These are phyloP conservation scores for Adenanthera pavonina DNA, from an alignment of 306 rosid species.

Conservation along the genomic window DNA sequence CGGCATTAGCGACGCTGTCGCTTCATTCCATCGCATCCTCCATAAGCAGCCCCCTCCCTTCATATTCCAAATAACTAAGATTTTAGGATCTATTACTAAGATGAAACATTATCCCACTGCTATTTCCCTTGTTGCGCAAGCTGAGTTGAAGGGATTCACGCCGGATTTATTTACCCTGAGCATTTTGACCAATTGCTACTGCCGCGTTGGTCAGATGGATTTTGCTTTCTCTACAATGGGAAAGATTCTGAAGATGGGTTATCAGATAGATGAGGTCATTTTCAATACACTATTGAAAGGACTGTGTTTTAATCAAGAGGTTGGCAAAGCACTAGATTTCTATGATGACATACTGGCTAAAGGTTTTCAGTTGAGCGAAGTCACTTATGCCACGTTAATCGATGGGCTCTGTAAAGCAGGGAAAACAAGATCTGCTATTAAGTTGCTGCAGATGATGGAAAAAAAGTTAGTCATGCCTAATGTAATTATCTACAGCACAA, in stretches of 20 bases:
- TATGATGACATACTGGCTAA: conserved; percentile 23
- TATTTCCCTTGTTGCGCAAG: conserved; percentile 30
- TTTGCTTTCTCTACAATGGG: conserved; percentile 43
- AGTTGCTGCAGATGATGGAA: conserved; percentile 37
- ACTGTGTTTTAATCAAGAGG: conserved; percentile 34
- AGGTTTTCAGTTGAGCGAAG: conserved; percentile 29
- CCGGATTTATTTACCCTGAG: conserved; percentile 37
- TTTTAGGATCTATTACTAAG: conserved; percentile 40
- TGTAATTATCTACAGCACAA: conserved; percentile 35
- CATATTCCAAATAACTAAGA: conserved; percentile 26
- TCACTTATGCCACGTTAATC: conserved; percentile 43
- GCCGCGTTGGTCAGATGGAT: conserved; percentile 42
- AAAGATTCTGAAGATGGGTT: conserved; percentile 41
- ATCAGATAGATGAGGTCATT: conserved; percentile 30
- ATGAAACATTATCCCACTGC: conserved; percentile 38
- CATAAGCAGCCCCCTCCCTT: conserved; percentile 30
- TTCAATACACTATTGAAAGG: conserved; percentile 41
- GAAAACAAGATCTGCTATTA: conserved; percentile 13
- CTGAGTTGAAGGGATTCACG: conserved; percentile 31
- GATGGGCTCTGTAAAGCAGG: conserved; percentile 46
- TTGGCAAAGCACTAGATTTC: conserved; percentile 36
- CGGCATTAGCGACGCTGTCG: conserved; percentile 25
- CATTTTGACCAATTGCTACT: conserved; percentile 47
- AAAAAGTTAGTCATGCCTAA: conserved; percentile 27
- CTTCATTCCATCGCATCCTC: conserved; percentile 37